phyloP scores from a whole-genome alignment of 2,329 filamentous ascomycete genomes.

The Fusarium sp. region DNA sequence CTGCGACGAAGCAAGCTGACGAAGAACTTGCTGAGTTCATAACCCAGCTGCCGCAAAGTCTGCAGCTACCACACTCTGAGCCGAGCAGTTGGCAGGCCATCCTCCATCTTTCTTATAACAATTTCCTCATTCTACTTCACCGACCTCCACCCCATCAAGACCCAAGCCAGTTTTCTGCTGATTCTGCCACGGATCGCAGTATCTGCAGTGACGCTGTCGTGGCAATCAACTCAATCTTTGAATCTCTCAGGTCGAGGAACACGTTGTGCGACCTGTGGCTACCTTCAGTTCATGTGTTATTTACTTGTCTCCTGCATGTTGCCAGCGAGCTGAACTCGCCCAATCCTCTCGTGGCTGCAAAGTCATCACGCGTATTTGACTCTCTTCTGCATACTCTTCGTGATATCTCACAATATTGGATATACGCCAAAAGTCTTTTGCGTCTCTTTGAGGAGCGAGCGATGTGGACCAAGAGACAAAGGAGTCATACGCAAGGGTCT shows the following conservation, averaged over 20 bases:
- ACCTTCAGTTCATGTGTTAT: constrained; percentile 43
- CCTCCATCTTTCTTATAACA: constrained; percentile 51
- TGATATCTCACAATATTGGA: constrained; percentile 47
- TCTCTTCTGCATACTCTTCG: constrained; percentile 46
- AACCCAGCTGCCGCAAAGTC: constrained; percentile 43
- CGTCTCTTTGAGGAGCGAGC: constrained; percentile 45
- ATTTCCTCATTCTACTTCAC: constrained; percentile 51
- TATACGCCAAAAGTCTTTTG: constrained; percentile 48
- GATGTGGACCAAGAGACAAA: constrained; percentile 30
- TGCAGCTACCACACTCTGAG: constrained; percentile 39
- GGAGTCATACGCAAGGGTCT: not conserved
- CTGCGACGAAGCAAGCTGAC: constrained; percentile 47
- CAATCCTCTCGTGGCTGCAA: constrained; percentile 48
- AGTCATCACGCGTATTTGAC: constrained; percentile 46
- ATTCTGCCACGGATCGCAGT: constrained; percentile 41
- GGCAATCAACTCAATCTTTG: constrained; percentile 46
- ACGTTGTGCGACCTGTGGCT: constrained; percentile 46
- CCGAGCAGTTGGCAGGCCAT: constrained; percentile 47
- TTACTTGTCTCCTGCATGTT: constrained; percentile 49
- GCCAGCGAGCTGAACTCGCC: constrained; percentile 43
- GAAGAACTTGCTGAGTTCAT: constrained; percentile 48
- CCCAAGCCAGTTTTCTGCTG: constrained; percentile 11
- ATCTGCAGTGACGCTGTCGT: constrained; percentile 48
- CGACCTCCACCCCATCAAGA: constrained; percentile 43
- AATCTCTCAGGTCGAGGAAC: constrained; percentile 42